A percentile compares a stretch with the other conserved stretches of the same genome.
phyloP scores from a whole-genome alignment of 1,139 yeast genomes.

The Lipomyces yarrowii region DNA sequence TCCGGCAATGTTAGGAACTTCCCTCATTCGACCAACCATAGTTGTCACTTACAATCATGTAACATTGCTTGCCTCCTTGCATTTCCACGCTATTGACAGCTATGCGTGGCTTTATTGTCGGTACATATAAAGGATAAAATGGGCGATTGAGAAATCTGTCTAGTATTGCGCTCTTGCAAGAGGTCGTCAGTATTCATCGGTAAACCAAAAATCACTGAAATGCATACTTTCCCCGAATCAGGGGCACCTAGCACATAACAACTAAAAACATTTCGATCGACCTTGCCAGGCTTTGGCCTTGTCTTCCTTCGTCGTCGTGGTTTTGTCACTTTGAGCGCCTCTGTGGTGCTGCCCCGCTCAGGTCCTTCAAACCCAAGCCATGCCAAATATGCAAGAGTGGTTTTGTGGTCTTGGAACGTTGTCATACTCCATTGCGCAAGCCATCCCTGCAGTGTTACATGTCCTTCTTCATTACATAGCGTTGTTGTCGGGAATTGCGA shows the following conservation, averaged over 20 bases:
- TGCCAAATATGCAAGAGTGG: conserved; percentile 85
- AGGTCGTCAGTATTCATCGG: background rate
- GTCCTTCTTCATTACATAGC: conserved; percentile 85
- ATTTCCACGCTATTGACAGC: conserved; percentile 94
- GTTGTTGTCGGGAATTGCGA: conserved; percentile 84
- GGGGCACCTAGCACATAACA: conserved; percentile 87
- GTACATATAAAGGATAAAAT: conserved; percentile 71
- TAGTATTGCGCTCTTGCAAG: conserved; percentile 59
- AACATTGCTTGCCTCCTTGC: conserved; percentile 94
- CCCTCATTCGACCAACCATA: too few relatives aligned
- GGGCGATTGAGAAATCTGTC: conserved; percentile 80
- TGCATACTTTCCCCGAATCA: conserved; percentile 63
- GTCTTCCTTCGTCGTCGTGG: conserved; percentile 63
- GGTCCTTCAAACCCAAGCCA: conserved; percentile 75
- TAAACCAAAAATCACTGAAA: background rate
- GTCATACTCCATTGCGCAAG: conserved; percentile 98
- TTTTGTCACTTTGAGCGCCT: conserved; percentile 80
- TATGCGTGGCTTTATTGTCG: conserved; percentile 76
- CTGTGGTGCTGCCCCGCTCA: conserved; percentile 42
- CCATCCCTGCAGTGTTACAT: conserved; percentile 96
- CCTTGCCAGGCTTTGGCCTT: conserved; percentile 44
- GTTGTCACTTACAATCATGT: conserved; percentile 69
- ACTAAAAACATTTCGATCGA: conserved; percentile 86
- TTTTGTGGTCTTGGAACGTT: conserved; percentile 78
- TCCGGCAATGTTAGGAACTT: background rate